Percentiles rank a stretch among this genome's conserved stretches.
Evolutionary conservation across 352 stramenopile species (phyloP).

Genomic region (Phytophthora tubulina): DNA sequence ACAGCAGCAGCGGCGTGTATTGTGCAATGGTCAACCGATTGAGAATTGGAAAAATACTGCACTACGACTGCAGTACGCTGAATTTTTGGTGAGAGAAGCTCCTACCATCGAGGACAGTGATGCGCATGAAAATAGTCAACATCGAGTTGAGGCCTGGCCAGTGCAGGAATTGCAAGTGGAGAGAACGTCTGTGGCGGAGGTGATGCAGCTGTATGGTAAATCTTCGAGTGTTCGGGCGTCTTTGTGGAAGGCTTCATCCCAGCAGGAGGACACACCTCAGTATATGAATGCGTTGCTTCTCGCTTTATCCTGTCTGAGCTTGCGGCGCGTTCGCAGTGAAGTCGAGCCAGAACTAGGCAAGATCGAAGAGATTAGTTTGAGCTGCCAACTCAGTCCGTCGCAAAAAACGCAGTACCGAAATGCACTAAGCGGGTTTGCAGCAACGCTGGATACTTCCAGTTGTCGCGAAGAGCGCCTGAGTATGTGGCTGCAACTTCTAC

Average conservation of each 20-base stretch:
- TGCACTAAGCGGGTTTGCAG: conserved; percentile 61
- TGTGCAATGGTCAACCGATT: conserved; percentile 72
- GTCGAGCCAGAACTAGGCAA: conserved; percentile 84
- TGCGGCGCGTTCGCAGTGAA: conserved; percentile 77
- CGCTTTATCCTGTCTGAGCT: conserved; percentile 64
- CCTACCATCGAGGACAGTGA: conserved; percentile 3
- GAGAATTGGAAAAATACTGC: conserved; percentile 64
- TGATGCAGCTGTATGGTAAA: conserved; percentile 62
- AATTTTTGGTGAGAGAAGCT: conserved; percentile 59
- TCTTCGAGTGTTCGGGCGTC: conserved; percentile 48
- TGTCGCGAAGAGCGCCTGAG: conserved; percentile 64
- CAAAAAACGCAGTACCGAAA: conserved; percentile 79
- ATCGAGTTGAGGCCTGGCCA: conserved; percentile 41
- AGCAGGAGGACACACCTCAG: conserved; percentile 36
- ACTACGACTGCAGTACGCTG: conserved; percentile 53
- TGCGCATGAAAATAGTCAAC: conserved; percentile 16
- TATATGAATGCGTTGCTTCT: conserved; percentile 58
- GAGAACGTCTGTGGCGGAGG: conserved; percentile 50
- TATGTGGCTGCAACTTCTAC: conserved; percentile 71
- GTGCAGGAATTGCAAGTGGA: conserved; percentile 48
- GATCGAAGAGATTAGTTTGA: conserved; percentile 85
- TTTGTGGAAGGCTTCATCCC: conserved; percentile 55
- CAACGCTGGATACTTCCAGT: conserved; percentile 47
- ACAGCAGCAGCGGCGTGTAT: conserved; percentile 60
- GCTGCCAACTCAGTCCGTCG: conserved; percentile 58